phyloP scores from a whole-genome alignment of 805 yeast genomes.

The Wilhelminamyces savonicus region DNA sequence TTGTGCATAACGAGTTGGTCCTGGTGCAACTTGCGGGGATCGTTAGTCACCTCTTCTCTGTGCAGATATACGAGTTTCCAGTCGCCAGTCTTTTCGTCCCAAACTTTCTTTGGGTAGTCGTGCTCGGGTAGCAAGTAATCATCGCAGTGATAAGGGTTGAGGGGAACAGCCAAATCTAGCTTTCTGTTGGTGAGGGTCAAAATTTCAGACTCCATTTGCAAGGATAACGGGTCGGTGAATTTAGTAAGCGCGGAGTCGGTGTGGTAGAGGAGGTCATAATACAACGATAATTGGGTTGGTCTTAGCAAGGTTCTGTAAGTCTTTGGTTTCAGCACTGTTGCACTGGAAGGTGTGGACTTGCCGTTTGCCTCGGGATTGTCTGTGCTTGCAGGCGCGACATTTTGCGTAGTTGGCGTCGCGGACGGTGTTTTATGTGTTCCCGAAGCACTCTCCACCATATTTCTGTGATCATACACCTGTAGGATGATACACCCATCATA shows the following conservation, averaged over 20 bases:
- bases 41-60: conserved; percentile 24
- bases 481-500: conserved; percentile 88
- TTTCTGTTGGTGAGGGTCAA: conserved; percentile 73
- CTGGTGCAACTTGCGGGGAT: conserved; percentile 32
- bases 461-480: conserved; percentile 82
- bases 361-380: neutral
- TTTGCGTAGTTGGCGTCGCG: neutral
- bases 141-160: conserved; percentile 56
- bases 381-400: neutral
- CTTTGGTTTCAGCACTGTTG: conserved; percentile 45
- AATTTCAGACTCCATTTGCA: conserved; percentile 85
- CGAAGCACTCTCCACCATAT: conserved; percentile 18
- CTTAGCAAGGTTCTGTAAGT: conserved; percentile 71
- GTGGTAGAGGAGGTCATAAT: conserved; percentile 78
- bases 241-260: conserved; percentile 71
- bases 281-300: conserved; percentile 75
- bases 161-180: conserved; percentile 65
- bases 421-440: neutral
- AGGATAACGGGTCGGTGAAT: conserved; percentile 72
- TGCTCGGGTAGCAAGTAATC: conserved; percentile 43
- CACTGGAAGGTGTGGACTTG: conserved; percentile 1
- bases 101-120: conserved; percentile 42
- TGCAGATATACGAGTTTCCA: conserved; percentile 23
- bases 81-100: conserved; percentile 28
- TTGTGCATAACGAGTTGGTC: conserved; percentile 51